Percentiles rank a stretch among this genome's conserved stretches.
These are phyloP conservation scores for Phylloporus arenicola DNA, from an alignment of 768 basidiomycete genomes.

Conservation along the genomic window DNA sequence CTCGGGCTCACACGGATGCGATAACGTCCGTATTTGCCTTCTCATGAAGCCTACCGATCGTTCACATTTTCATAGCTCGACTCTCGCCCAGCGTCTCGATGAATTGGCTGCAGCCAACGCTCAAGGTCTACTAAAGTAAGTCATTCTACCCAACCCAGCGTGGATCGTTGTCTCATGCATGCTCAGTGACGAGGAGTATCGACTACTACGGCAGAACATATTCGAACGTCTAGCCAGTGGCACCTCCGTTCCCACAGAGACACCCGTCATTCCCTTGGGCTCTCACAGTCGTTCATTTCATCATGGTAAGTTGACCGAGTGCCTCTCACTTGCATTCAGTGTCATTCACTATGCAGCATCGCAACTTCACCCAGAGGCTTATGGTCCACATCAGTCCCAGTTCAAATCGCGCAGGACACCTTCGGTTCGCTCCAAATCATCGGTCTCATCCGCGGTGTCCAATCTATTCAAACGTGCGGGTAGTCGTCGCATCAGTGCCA, in stretches of 20 bases:
- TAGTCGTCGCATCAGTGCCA: conserved; percentile 27
- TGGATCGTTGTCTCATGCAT: conserved; percentile 2
- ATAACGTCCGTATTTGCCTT: conserved; percentile 46
- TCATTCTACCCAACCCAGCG: conserved; percentile 5
- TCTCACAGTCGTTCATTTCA: conserved; percentile 26
- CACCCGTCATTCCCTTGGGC: conserved; percentile 54
- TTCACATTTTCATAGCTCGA: conserved; percentile 42
- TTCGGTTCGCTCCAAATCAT: conserved; percentile 49
- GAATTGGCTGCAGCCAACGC: conserved; percentile 77
- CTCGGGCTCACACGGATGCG: conserved; percentile 38
- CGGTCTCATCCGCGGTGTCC: conserved; percentile 47
- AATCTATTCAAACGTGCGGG: conserved; percentile 49
- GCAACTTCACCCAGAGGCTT: conserved; percentile 13
- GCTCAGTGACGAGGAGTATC: conserved; percentile 78
- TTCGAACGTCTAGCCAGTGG: conserved; percentile 72
- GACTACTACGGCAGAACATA: conserved; percentile 74
- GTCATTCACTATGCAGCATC: conserved; percentile 9
- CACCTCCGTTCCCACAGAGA: conserved; percentile 55
- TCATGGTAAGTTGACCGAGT: conserved; percentile 7
- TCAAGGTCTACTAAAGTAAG: conserved; percentile 73
- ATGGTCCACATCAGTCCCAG: conserved; percentile 28
- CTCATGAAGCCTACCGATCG: conserved; percentile 6
- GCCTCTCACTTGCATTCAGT: conserved; percentile 2
- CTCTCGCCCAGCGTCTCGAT: conserved; percentile 74
- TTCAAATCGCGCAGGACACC: conserved; percentile 39